Evolutionary conservation across 225 moss, liverwort and hornwort species (phyloP).

Genomic region (Bryum argenteum): DNA sequence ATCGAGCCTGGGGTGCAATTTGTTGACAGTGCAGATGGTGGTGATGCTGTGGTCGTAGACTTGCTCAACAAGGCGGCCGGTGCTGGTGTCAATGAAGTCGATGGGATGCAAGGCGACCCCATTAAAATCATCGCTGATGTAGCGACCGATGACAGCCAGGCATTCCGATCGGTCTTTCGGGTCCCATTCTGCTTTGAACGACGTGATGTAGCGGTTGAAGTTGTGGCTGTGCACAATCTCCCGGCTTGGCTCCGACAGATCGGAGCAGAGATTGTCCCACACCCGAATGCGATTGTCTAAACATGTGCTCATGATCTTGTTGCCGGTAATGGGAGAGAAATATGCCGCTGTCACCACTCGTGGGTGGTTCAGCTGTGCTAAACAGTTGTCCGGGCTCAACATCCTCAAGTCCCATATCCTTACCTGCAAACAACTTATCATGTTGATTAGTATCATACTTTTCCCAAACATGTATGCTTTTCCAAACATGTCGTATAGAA

Average conservation of each 20-base stretch:
- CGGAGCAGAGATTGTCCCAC: conserved; percentile 75
- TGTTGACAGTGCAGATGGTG: conserved; percentile 82
- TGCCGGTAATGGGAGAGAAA: conserved; percentile 75
- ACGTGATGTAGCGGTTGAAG: conserved; percentile 81
- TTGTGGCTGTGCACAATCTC: conserved; percentile 93
- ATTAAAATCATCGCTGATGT: conserved; percentile 71
- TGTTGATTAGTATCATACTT: too few species aligned
- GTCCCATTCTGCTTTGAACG: conserved; percentile 86
- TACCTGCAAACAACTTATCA: conserved; percentile 48
- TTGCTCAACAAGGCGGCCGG: conserved; percentile 73
- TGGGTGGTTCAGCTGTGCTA: conserved; percentile 67
- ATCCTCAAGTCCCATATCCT: conserved; percentile 83
- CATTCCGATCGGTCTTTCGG: conserved; percentile 81
- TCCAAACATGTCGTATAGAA: too few species aligned
- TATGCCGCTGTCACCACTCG: conserved; percentile 82
- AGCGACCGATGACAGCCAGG: conserved; percentile 83
- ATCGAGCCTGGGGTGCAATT: conserved; percentile 77
- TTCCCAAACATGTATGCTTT: too few species aligned
- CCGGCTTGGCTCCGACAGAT: conserved; percentile 67
- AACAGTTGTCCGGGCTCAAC: conserved; percentile 47
- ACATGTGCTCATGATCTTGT: conserved; percentile 77
- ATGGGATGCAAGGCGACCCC: conserved; percentile 80
- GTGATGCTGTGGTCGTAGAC: conserved; percentile 65
- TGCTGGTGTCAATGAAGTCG: conserved; percentile 78
- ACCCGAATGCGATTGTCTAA: conserved; percentile 80